A percentile compares a stretch with the other conserved stretches of the same genome.
These are phyloP conservation scores for Pisolithus orientalis DNA, from an alignment of 768 basidiomycete genomes.

Conservation along the genomic window DNA sequence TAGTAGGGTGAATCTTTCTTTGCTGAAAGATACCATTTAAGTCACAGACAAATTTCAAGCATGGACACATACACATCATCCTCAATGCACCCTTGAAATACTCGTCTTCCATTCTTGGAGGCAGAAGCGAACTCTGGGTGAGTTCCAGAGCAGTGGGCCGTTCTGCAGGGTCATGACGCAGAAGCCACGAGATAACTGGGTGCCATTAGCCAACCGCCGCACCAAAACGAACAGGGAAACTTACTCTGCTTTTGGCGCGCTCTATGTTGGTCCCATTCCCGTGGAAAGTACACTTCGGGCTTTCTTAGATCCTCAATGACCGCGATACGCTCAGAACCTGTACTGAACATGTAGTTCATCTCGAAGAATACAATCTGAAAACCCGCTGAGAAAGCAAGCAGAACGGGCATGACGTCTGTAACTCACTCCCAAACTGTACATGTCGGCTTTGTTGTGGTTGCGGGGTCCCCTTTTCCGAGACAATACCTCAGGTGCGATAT, in stretches of 20 bases:
- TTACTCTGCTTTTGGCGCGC: slow-evolving; percentile 63
- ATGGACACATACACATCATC: slow-evolving; percentile 55
- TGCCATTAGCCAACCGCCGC: background rate
- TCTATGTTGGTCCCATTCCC: slow-evolving; percentile 58
- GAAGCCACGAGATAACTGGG: slow-evolving; percentile 70
- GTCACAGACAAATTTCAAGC: background rate
- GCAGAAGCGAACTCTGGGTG: slow-evolving; percentile 71
- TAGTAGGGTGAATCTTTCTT: slow-evolving; percentile 79
- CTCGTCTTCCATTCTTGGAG: slow-evolving; percentile 74
- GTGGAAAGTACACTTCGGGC: slow-evolving; percentile 71
- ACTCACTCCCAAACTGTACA: slow-evolving; percentile 88
- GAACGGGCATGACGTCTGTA: background rate
- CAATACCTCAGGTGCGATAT: slow-evolving; percentile 90
- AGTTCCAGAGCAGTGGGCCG: slow-evolving; percentile 82
- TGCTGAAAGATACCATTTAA: slow-evolving; percentile 32
- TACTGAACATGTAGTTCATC: slow-evolving; percentile 85
- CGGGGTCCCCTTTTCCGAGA: slow-evolving; percentile 54
- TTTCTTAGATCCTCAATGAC: slow-evolving; percentile 77
- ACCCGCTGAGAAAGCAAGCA: background rate
- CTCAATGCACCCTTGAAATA: slow-evolving; percentile 75
- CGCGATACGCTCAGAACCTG: slow-evolving; percentile 75
- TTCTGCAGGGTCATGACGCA: slow-evolving; percentile 73
- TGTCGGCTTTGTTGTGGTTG: slow-evolving; percentile 85
- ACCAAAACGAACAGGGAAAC: slow-evolving; percentile 17
- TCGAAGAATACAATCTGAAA: slow-evolving; percentile 91